A percentile compares a stretch with the other conserved stretches of the same genome.
Evolutionary conservation across 129 eudicot species (phyloP).

Genomic region (Silybum marianum): DNA sequence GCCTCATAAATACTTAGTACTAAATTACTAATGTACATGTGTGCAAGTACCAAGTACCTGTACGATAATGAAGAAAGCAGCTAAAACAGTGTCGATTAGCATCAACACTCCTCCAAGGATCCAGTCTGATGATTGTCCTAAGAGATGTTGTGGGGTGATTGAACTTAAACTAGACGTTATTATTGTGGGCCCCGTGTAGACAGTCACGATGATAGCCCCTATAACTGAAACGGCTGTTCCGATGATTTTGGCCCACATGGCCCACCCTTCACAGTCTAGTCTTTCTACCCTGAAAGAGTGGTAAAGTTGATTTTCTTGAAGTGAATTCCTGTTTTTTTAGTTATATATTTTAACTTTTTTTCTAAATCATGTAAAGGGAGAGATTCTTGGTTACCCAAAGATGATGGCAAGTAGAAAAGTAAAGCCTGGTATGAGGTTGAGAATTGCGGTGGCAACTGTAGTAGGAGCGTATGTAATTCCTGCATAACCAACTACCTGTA

Average conservation of each 20-base stretch:
- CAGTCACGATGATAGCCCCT: conserved; percentile 47
- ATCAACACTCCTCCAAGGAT: conserved; percentile 44
- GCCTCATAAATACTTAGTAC: no score
- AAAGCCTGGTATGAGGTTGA: conserved; percentile 60
- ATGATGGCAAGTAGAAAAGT: conserved; percentile 63
- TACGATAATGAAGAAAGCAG: conserved; percentile 36
- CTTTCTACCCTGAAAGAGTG: conserved; percentile 62
- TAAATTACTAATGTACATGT: background rate
- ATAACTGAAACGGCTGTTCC: conserved; percentile 37
- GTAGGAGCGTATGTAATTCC: conserved; percentile 53
- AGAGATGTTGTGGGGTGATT: conserved; percentile 6
- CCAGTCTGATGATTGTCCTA: conserved; percentile 28
- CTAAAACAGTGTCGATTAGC: conserved; percentile 31
- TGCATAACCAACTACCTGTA: conserved; percentile 54
- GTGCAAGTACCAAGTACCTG: conserved; percentile 38
- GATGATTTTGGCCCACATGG: conserved; percentile 39
- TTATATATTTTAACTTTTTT: background rate
- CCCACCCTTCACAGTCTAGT: conserved; percentile 41
- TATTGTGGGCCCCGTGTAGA: conserved; percentile 46
- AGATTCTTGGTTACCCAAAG: conserved; percentile 44
- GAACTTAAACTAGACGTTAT: conserved; percentile 18
- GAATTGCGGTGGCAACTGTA: conserved; percentile 54
- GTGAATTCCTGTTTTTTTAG: conserved; percentile 1
- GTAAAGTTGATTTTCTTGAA: background rate
- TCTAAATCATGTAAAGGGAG: background rate